These are phyloP conservation scores for Fistulina hepatica DNA, from an alignment of 1,284 basidiomycete species.

Conservation along the genomic window DNA sequence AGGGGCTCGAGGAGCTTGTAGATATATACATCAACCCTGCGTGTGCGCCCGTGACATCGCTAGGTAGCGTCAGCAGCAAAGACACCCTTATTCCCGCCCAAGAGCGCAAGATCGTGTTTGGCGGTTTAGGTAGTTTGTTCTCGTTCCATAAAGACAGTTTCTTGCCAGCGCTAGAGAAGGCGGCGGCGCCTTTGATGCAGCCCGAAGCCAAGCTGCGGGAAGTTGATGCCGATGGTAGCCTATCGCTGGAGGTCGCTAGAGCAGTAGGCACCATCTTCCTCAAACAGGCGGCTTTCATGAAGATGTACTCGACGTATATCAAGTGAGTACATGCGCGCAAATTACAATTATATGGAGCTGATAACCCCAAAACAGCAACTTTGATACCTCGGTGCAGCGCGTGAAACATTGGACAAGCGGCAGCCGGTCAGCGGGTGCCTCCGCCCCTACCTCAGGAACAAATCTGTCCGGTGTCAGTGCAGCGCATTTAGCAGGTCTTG, in stretches of 20 bases:
- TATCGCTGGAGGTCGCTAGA: conserved; percentile 69
- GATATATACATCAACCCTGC: conserved; percentile 93
- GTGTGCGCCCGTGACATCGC: conserved; percentile 55
- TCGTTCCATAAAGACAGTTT: conserved; percentile 91
- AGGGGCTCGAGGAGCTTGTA: conserved; percentile 83
- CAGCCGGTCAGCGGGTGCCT: conserved; percentile 28
- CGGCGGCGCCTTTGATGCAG: conserved; percentile 56
- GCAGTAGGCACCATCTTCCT: conserved; percentile 84
- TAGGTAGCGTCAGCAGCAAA: conserved; percentile 60
- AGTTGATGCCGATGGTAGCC: conserved; percentile 58
- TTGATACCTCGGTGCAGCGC: conserved; percentile 81
- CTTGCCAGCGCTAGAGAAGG: conserved; percentile 77
- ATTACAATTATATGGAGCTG: neutral
- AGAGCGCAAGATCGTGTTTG: conserved; percentile 90
- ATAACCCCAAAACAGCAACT: conserved; percentile 48
- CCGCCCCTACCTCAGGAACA: conserved; percentile 33
- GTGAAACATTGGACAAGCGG: conserved; percentile 76
- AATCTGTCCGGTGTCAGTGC: conserved; percentile 48
- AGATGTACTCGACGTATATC: conserved; percentile 94
- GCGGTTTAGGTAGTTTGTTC: conserved; percentile 82
- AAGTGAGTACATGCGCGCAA: conserved; percentile 49
- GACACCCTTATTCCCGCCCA: conserved; percentile 68
- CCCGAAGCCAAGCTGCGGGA: conserved; percentile 33
- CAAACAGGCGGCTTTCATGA: conserved; percentile 92
- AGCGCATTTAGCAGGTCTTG: conserved; percentile 52